Evolutionary conservation across 352 stramenopile species (phyloP).

Genomic region (Globisporangium viniferum): DNA sequence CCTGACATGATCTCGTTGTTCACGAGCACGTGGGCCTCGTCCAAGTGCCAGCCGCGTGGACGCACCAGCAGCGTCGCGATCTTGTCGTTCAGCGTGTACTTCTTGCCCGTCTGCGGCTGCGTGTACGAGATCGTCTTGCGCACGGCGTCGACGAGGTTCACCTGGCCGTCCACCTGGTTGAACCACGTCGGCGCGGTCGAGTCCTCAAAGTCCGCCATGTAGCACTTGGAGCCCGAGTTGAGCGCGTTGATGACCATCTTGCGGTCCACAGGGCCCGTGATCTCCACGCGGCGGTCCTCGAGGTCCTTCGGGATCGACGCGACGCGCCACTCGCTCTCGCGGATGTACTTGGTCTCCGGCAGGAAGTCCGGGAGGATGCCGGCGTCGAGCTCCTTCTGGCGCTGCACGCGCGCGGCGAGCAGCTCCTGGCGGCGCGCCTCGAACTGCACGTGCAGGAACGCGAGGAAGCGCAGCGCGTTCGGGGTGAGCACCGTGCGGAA

Average conservation of each 20-base stretch:
- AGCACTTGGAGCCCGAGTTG: constrained; percentile 93
- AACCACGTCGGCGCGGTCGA: constrained; percentile 92
- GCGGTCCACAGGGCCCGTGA: constrained; percentile 93
- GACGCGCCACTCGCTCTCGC: constrained; percentile 74
- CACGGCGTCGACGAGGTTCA: constrained; percentile 92
- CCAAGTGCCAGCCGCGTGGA: constrained; percentile 92
- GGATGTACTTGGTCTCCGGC: constrained; percentile 78
- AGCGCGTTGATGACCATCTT: constrained; percentile 98
- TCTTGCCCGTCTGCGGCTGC: constrained; percentile 63
- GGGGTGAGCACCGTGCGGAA: constrained; percentile 87
- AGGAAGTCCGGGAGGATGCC: constrained; percentile 88
- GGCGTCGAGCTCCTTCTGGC: constrained; percentile 83
- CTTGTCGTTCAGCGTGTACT: constrained; percentile 72
- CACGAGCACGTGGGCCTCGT: constrained; percentile 93
- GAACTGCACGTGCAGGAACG: constrained; percentile 88
- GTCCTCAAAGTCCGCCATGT: constrained; percentile 97
- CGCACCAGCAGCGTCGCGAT: constrained; percentile 91
- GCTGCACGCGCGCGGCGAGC: constrained; percentile 43
- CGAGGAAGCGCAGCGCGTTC: constrained; percentile 90
- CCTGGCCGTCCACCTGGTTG: constrained; percentile 91
- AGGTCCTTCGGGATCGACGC: constrained; percentile 83
- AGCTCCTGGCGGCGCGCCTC: constrained; percentile 56
- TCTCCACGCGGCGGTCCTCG: constrained; percentile 92
- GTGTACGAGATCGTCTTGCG: constrained; percentile 87
- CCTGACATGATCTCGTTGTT: constrained; percentile 91